Percentiles rank a stretch among this genome's conserved stretches.
Conservation (phyloP, 768 basidiomycete genomes). For the Suillus placidus region DNA sequence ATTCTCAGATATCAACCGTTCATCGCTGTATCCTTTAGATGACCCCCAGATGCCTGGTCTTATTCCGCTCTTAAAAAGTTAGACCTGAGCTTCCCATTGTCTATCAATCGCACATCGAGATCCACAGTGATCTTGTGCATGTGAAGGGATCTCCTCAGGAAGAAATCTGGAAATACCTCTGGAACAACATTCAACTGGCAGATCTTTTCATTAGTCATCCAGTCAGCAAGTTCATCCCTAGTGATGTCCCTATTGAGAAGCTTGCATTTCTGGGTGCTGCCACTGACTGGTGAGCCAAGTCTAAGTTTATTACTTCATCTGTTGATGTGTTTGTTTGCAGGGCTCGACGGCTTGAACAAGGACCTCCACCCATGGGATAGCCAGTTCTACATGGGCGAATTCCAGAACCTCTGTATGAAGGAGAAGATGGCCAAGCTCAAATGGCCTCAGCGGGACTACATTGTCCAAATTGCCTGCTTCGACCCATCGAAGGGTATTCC, state of each 20-base stretch:
- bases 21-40: conserved; percentile 43
- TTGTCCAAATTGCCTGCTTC: conserved; percentile 93
- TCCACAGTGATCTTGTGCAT: conserved; percentile 85
- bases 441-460: conserved; percentile 83
- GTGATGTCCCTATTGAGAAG: conserved; percentile 74
- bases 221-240: conserved; percentile 92
- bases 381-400: conserved; percentile 90
- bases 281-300: conserved; percentile 67
- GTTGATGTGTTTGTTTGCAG: conserved; percentile 26
- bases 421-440: conserved; percentile 80
- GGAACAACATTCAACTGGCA: conserved; percentile 87
- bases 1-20: conserved; percentile 13
- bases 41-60: conserved; percentile 95
- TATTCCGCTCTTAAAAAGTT: conserved; percentile 87
- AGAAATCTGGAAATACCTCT: conserved; percentile 94
- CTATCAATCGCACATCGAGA: conserved; percentile 96
- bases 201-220: conserved; percentile 96
- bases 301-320: conserved; percentile 11
- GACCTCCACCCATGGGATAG: conserved; percentile 78
- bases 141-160: conserved; percentile 81
- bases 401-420: conserved; percentile 72
- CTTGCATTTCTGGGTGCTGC: conserved; percentile 78
- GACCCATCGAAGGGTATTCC: conserved; percentile 88
- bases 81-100: conserved; percentile 86
- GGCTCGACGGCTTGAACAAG: conserved; percentile 96